Conservation (phyloP, 805 yeast genomes). For the Kregervanrija pseudodelftensis region DNA sequence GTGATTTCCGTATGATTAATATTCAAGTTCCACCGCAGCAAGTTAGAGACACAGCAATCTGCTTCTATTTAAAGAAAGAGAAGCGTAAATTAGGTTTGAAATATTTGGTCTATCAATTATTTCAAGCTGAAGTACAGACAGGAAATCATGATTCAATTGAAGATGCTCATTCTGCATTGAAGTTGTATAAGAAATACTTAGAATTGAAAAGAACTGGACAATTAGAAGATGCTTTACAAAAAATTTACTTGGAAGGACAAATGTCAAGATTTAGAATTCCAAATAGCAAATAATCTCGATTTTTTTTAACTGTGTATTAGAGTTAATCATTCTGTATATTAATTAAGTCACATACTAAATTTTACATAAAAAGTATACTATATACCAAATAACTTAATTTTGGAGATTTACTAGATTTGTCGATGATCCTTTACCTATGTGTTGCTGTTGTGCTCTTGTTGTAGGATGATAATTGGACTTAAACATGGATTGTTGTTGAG, state of each 20-base stretch:
- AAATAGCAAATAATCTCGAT: neutral
- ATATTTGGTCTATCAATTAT: constrained; percentile 74
- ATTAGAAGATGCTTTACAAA: constrained; percentile 54
- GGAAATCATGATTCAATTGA: constrained; percentile 97
- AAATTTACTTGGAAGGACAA: constrained; percentile 68
- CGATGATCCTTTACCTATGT: constrained; percentile 11
- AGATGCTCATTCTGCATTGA: constrained; percentile 84
- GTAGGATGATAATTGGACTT: constrained; percentile 19
- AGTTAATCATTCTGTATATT: too few species aligned
- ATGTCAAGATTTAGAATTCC: constrained; percentile 48
- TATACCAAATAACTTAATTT: neutral
- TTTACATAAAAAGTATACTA: too few species aligned
- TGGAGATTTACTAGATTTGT: constrained; percentile 18
- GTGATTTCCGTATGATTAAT: constrained; percentile 91
- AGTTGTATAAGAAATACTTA: constrained; percentile 64
- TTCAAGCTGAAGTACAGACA: constrained; percentile 72
- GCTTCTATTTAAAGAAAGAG: constrained; percentile 66
- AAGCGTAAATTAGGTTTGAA: constrained; percentile 78
- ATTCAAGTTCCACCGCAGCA: constrained; percentile 80
- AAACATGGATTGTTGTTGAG: constrained; percentile 2
- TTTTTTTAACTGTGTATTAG: neutral
- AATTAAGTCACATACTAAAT: too few species aligned
- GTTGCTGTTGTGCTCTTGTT: constrained; percentile 25
- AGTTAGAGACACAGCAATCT: constrained; percentile 81
- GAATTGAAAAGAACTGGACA: constrained; percentile 51